Percentiles rank a stretch among this genome's conserved stretches.
These are phyloP conservation scores for Mycena rebaudengoi DNA, from an alignment of 768 basidiomycete species.

Conservation along the genomic window DNA sequence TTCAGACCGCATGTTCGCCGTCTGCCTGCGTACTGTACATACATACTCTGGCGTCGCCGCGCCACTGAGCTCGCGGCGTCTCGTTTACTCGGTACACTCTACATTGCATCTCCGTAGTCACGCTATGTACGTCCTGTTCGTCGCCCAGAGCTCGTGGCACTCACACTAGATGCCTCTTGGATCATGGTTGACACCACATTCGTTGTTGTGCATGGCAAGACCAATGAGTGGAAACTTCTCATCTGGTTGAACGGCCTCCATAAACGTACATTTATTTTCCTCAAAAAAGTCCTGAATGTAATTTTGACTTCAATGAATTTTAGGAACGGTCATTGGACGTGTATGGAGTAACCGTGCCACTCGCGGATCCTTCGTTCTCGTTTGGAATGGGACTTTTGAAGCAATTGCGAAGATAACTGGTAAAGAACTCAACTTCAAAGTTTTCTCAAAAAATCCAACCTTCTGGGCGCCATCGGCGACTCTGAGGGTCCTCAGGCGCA, in stretches of 20 bases:
- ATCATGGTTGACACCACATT: constrained; percentile 18
- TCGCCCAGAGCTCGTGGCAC: background rate
- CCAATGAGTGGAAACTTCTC: constrained; percentile 16
- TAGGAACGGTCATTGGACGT: background rate
- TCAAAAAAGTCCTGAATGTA: background rate
- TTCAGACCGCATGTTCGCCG: no score
- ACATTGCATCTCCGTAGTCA: no score
- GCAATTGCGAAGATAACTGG: background rate
- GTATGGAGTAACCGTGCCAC: constrained; percentile 1
- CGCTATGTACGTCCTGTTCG: no score
- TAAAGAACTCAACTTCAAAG: background rate
- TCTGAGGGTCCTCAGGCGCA: constrained; percentile 6
- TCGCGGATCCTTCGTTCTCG: background rate
- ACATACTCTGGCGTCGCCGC: no score
- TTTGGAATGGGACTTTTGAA: background rate
- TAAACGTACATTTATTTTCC: background rate
- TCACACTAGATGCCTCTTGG: background rate
- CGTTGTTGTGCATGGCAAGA: constrained; percentile 1
- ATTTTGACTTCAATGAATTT: no score
- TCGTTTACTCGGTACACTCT: no score
- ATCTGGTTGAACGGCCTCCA: constrained; percentile 6
- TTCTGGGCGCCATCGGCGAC: background rate
- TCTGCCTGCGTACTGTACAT: no score
- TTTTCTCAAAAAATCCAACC: background rate
- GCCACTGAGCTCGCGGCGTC: no score